Evolutionary conservation across 768 basidiomycete genomes (phyloP), one percentile per base, ranked within the genome.

Genomic region (Tulasnella sp.): DNA sequence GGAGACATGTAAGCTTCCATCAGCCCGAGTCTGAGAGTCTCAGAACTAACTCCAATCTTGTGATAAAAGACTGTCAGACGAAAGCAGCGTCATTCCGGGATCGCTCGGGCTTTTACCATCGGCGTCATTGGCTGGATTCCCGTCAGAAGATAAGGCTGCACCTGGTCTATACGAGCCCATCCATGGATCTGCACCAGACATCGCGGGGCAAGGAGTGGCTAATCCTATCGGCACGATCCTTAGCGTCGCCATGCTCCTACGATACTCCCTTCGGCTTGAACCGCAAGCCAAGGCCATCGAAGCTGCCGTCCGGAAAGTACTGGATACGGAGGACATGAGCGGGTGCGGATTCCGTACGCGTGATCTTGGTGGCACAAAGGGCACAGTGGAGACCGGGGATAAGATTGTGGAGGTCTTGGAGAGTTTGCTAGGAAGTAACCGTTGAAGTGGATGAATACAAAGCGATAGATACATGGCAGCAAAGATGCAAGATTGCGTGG

Each of bases 91-190:
- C 64, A 97, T 99, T 66, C 94, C 94, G 17, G 96, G 96, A 17
- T 98, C 96, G 27, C 83, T 99, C 9, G 96, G 96, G 52, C 79
- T 99, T 21, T 77, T 98, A 12, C 94, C 96, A 12, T 98, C 96
- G 11, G 96, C 96, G 29, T 97, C 93, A 12, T 81, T 99, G 8
- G 89, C 93, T 1, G 92, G 91, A 46, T 88, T 90, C 22, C 92
- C 83, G 1, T 69, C 63, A 56, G 65, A 75, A 63, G 84, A 80
- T 70, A 87, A 86, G 68, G 82, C 87, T 4, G 86, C 87, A 1
- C 72, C 80, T 17, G 96, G 96, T 43, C 74, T 99, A 44, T 99
- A 99, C 75, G 96, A 99, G 73, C 96, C 96, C 51, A 96, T 96
- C 64, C 92, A 94, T 67, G 90, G 90, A 52, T 91, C 90, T 44